Evolutionary conservation across 1,139 yeast genomes (phyloP).

Genomic region (Pichia terricola): DNA sequence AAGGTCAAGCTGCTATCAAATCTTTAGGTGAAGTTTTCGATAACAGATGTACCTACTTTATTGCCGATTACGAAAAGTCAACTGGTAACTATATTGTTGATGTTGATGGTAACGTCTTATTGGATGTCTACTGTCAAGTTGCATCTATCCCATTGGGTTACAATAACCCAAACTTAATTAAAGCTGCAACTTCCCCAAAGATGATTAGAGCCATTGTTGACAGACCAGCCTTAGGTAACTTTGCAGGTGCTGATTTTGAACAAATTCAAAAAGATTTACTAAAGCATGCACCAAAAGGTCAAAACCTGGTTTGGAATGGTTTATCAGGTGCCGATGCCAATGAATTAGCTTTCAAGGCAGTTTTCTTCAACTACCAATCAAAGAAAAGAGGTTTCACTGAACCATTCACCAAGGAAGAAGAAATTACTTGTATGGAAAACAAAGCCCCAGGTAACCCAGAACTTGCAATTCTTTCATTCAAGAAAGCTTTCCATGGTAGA

Average conservation of each 20-base stretch:
- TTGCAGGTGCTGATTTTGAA: constrained; percentile 56
- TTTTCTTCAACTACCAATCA: constrained; percentile 65
- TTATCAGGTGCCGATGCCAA: constrained; percentile 79
- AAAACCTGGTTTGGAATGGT: constrained; percentile 62
- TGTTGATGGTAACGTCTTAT: constrained; percentile 56
- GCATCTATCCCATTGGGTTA: constrained; percentile 74
- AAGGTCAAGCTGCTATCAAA: constrained; percentile 34
- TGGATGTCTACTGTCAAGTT: constrained; percentile 71
- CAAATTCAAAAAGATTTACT: constrained; percentile 47
- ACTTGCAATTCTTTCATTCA: constrained; percentile 62
- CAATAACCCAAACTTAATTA: constrained; percentile 61
- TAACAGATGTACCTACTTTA: constrained; percentile 55
- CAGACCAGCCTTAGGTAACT: constrained; percentile 72
- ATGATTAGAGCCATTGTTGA: constrained; percentile 62
- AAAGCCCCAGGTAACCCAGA: constrained; percentile 69
- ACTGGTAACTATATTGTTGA: constrained; percentile 64
- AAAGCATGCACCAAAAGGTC: constrained; percentile 64
- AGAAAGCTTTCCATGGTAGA: constrained; percentile 75
- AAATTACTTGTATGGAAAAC: constrained; percentile 53
- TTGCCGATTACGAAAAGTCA: constrained; percentile 61
- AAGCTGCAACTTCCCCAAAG: constrained; percentile 53
- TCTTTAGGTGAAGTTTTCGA: constrained; percentile 50
- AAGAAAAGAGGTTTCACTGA: constrained; percentile 44
- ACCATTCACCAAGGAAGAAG: constrained; percentile 52
- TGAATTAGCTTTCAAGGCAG: constrained; percentile 79